Evolutionary conservation across 257 asterid genomes (phyloP), one percentile per base, ranked within the genome.

Genomic region (Solanum tarijense): DNA sequence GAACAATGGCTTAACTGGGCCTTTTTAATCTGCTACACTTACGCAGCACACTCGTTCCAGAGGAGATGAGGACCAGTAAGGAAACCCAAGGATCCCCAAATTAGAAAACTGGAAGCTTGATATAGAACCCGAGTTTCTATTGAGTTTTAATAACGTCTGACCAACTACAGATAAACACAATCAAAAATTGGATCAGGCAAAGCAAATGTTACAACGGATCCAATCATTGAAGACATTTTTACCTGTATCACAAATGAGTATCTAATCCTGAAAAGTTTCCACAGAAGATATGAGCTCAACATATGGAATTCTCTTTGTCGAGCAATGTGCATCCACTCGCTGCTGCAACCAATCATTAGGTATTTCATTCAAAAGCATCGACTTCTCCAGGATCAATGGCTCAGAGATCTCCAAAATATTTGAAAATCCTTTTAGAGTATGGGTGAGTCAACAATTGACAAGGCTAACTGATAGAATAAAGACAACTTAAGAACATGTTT

Each of bases 1-100:
- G 62, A 68, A 27, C 41, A 72, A 86, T 25, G 13, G n/a, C 34
- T 27, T n/a, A 46, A 23, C 13, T 11, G 39, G 46, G 36, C 5
- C 20, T 72, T 9, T 79, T 72, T 58, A 52, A 86, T 46, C 23
- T 12, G 84, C 27, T 32, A 43, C 86, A 91, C 97, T 93, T 91
- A 95, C 99, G 46, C 85, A 62, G 96, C 84, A 89, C 88, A 93
- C 95, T 83, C 90, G 86, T 90, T 95, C 99, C 87, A 94, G 90
- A 88, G 98, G 92, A 87, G 87, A 90, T 78, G 93, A 76, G 29
- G 93, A 90, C 99, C 98, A 96, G 90, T 93, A 94, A 85, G 99
- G 98, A 89, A 96, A 93, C 87, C 99, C 99, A 89, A 96, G 94
- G 90, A 87, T 68, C 52, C 93, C 95, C 79, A 96, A 96, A 89